A percentile compares a stretch with the other conserved stretches of the same genome.
Conservation (phyloP, 2,329 filamentous ascomycete genomes). For the Cryphonectria naterciae region DNA sequence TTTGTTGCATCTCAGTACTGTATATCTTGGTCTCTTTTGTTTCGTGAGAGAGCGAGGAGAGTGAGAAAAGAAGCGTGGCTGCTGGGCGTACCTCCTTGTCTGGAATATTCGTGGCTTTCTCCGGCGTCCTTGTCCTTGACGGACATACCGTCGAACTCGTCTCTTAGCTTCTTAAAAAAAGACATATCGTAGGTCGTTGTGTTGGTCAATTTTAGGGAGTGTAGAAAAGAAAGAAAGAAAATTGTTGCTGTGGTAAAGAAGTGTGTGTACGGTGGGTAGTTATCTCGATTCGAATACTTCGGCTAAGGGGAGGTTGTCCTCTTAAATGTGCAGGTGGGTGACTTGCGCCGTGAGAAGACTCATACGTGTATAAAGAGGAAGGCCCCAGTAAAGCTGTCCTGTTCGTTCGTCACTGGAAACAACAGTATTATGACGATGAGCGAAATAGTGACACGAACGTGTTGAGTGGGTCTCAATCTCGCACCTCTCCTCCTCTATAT, state of each 20-base stretch:
- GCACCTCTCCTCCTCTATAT: not conserved
- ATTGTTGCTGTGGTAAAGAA: not conserved
- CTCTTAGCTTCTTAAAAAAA: slow-evolving; percentile 42
- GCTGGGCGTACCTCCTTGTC: slow-evolving; percentile 20
- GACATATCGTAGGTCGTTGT: slow-evolving; percentile 35
- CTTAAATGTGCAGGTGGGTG: slow-evolving; percentile 11
- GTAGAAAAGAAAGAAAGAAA: not conserved
- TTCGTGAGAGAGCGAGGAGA: not conserved
- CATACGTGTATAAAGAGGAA: not conserved
- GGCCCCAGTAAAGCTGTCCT: not conserved
- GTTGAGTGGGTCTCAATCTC: slow-evolving; percentile 23
- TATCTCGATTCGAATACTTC: too few species aligned
- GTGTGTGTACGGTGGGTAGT: not conserved
- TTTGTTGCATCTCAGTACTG: slow-evolving; percentile 14
- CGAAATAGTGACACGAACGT: slow-evolving; percentile 11
- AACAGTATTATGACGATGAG: not conserved
- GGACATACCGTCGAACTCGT: slow-evolving; percentile 46
- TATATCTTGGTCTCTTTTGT: not conserved
- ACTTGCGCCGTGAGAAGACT: not conserved
- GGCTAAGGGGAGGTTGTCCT: not conserved
- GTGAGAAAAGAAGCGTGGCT: not conserved
- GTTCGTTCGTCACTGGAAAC: not conserved
- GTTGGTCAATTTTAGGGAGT: not conserved
- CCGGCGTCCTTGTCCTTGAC: slow-evolving; percentile 38
- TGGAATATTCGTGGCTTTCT: slow-evolving; percentile 29